Base-by-base conservation (phyloP, 352 stramenopile species). In the Thraustochytrium sp. region DNA sequence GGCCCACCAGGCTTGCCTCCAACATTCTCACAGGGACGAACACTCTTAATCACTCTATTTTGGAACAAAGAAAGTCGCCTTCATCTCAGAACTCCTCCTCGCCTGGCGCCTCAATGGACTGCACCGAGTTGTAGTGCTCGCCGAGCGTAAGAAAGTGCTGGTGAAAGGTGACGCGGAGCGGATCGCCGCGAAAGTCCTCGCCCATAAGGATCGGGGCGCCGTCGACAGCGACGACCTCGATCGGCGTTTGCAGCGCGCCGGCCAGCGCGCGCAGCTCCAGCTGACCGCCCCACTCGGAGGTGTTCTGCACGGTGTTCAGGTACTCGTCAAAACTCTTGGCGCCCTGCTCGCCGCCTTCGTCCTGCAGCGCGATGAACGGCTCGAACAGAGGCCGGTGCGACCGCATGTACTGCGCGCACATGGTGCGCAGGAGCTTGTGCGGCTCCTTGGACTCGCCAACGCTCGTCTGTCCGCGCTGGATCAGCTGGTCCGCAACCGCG, bases 51-150 rank as follows among this genome's bases (percentile, higher is more conserved):
- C n/a, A n/a, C n/a, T n/a, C n/a, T n/a, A n/a, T n/a, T n/a, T n/a
- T n/a, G n/a, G n/a, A n/a, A n/a, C n/a, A n/a, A n/a, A n/a, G n/a
- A n/a, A n/a, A n/a, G n/a, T n/a, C n/a, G n/a, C n/a, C n/a, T n/a
- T n/a, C n/a, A n/a, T n/a, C n/a, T n/a, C n/a, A n/a, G n/a, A n/a
- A n/a, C n/a, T n/a, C n/a, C n/a, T n/a, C n/a, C n/a, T n/a, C n/a
- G n/a, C n/a, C n/a, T n/a, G n/a, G n/a, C n/a, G n/a, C n/a, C n/a
- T n/a, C n/a, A n/a, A n/a, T n/a, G n/a, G n/a, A n/a, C 53, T 63
- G 48, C 37, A 98, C 93, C 46, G 94, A 97, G 91, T 99, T 99
- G 87, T 98, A 99, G 88, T 99, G 97, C 85, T 98, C 96, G n/a
- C 97, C 97, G 44, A 99, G 90, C 44, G 96, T 93, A 90, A 98